Conservation (phyloP, 2,329 filamentous ascomycete genomes). For the Coleophoma eucalyptorum region DNA sequence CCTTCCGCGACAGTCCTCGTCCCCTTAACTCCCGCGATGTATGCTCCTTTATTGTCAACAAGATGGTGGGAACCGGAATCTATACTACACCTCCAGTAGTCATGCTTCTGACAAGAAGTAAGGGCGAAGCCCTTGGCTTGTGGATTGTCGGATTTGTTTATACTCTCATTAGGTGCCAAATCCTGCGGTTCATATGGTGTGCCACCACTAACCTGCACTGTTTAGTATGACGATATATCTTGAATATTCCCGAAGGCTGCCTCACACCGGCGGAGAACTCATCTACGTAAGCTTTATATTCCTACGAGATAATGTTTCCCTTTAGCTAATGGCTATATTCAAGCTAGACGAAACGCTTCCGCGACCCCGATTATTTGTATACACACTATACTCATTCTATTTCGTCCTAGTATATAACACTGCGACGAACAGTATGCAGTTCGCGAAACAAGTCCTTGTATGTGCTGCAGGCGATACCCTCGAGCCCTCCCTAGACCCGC, state of each 20-base stretch:
- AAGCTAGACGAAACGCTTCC: neutral
- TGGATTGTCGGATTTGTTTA: conserved; percentile 40
- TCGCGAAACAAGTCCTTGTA: conserved; percentile 21
- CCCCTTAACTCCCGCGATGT: conserved; percentile 2
- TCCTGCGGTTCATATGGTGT: conserved; percentile 10
- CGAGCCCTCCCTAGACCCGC: conserved; percentile 13
- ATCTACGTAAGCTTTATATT: conserved; percentile 22
- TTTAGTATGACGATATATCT: conserved; percentile 30
- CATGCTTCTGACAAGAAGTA: conserved; percentile 9
- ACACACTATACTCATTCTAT: conserved; percentile 20
- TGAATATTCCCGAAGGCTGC: conserved; percentile 40
- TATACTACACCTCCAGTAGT: conserved; percentile 14
- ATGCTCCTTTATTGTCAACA: conserved; percentile 13
- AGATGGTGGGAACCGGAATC: conserved; percentile 19
- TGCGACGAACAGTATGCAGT: conserved; percentile 22
- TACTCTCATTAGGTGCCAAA: conserved; percentile 33
- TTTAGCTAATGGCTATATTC: neutral
- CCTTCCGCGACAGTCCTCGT: neutral
- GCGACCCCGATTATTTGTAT: conserved; percentile 14
- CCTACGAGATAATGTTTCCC: neutral
- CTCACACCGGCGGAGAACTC: conserved; percentile 31
- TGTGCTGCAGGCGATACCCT: conserved; percentile 9
- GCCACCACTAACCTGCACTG: neutral
- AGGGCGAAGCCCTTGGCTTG: conserved; percentile 34
- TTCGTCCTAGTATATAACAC: conserved; percentile 23